Percentiles rank a stretch among this genome's conserved stretches.
These are phyloP conservation scores for Sclerotinia minor DNA, from an alignment of 2,329 filamentous ascomycete genomes.

Conservation along the genomic window DNA sequence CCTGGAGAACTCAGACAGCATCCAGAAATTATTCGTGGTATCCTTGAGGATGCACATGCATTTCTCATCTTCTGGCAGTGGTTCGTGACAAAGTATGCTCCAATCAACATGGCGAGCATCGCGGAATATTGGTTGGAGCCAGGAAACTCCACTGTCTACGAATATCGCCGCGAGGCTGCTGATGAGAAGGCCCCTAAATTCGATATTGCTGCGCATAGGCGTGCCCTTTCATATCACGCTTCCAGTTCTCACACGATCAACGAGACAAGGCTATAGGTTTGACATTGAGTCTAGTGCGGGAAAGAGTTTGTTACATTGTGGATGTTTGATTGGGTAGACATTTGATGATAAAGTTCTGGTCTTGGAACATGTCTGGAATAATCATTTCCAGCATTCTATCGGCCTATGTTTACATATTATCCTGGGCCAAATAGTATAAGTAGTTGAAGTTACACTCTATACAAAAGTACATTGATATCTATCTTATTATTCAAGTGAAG, in stretches of 20 bases:
- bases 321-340: too few species aligned
- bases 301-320: too few species aligned
- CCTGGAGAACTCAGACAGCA: neutral
- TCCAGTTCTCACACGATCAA: neutral
- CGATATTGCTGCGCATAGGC: neutral
- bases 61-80: neutral
- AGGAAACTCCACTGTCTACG: neutral
- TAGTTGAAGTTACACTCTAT: too few species aligned
- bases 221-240: neutral
- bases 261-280: neutral
- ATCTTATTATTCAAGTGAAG: too few species aligned
- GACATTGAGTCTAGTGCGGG: too few species aligned
- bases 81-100: rapidly evolving
- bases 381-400: too few species aligned
- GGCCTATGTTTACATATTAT: too few species aligned
- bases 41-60: neutral
- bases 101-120: rapidly evolving
- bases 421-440: too few species aligned
- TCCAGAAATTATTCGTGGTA: neutral
- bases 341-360: too few species aligned
- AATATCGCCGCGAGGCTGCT: too few species aligned
- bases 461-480: too few species aligned
- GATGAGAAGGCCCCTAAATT: neutral
- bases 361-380: too few species aligned
- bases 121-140: neutral